Base-by-base conservation (phyloP, 2,329 filamentous ascomycete genomes). In the Phialophora macrospora region DNA sequence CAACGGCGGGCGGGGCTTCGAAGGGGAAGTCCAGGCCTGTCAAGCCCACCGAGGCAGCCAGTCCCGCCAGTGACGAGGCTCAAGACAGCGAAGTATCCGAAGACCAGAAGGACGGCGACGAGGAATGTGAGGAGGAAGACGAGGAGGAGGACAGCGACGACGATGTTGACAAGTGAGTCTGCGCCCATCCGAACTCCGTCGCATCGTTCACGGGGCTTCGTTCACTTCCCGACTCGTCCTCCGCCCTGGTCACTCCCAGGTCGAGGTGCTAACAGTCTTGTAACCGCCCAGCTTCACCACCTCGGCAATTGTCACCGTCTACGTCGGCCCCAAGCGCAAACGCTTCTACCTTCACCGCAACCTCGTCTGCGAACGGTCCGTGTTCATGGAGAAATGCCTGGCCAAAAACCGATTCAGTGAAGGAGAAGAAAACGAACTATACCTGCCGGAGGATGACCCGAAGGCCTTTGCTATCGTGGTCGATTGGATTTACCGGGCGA, bases 381-480 rank as follows among this genome's bases (percentile, higher is more conserved):
- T 81, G 60, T 85, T 80, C 75, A 85, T 85, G 70, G 77, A 76
- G 58, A 83, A 77, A 67, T 82, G 82, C 14, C 75, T 85, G 6
- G 80, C 80, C 65, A 82, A 82, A 41, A 74, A 76, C 28, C 62
- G 57, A 8, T 85, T 84, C 68, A 77, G 71, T 58, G 83, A 85
- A 70, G 78, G 80, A 1, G 76, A 75, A 22, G 76, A 79, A 17
- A 81, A 83, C 66, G 77, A 78, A 14, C 79, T 85, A 59, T 77
- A 82, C 69, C 74, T 85, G 1, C 82, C 81, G 0, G 82, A 84
- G 64, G 83, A 85, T 65, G 78, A 84, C 67, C 81, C 83, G 2
- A 78, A 79, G 61, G 79, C 83, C 55, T 85, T 85, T 66, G 81
- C 83, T 64, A 83, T 84, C 67, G 73, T 85, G 49, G 74, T 85